Evolutionary conservation across 306 rosid genomes (phyloP), one percentile per base, ranked within the genome.

Genomic region (Senna siamea): DNA sequence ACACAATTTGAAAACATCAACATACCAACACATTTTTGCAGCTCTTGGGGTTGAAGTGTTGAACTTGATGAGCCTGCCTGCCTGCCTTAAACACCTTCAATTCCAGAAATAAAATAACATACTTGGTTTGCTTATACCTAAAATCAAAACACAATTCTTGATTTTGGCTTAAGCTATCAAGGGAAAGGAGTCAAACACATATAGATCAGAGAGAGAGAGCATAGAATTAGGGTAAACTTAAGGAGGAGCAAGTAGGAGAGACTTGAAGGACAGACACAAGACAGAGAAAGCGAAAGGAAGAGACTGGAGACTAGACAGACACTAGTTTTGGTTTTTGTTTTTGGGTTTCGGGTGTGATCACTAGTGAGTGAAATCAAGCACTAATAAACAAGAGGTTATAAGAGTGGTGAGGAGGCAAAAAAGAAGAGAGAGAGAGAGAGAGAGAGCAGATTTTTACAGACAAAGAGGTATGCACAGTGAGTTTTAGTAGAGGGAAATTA

Each of bases 311-410:
- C n/a, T n/a, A n/a, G 30, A 26, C 5, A 70, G 67, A 66, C 56
- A 47, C 20, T 70, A 55, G 78, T 35, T 72, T 47, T 78, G 70
- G 53, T 63, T 63, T 69, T 60, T n/a, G 76, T 70, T 23, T 68
- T 69, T 2, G 37, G 37, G 4, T 32, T 32, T 2, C 5, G 40
- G 40, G 40, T 37, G 40, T 37, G 40, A 26, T 26, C 2, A 37
- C 5, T 5, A 37, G 6, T 5, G 79, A 66, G 71, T 50, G 66
- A 55, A 55, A 86, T 66, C 81, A 83, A 85, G 84, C 80, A 85
- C 87, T 87, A 81, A 79, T 87, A 83, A 81, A 78, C 87, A 81
- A 62, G 80, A 44, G 86, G 76, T 82, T 85, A 82, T 82, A 85
- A 72, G 30, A 62, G 82, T 48, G 58, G 71, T 64, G 77, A 12